A percentile compares a stretch with the other conserved stretches of the same genome.
Evolutionary conservation across 495 filamentous ascomycete genomes (phyloP).

Genomic region (Penicillium angulare): DNA sequence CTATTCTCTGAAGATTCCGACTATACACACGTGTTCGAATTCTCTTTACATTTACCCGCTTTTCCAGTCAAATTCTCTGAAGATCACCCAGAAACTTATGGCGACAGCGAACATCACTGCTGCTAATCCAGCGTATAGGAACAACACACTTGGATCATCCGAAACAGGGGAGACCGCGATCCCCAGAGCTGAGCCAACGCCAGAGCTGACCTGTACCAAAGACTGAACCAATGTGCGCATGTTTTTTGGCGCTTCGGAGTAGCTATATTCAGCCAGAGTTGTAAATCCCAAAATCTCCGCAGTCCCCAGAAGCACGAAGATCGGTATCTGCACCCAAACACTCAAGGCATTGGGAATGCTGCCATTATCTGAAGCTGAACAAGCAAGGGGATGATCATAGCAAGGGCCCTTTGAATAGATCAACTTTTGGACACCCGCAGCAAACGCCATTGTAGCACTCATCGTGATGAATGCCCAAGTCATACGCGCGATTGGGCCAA

Average conservation of each 20-base stretch:
- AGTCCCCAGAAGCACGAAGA: conserved; percentile 56
- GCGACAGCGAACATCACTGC: too few relatives aligned
- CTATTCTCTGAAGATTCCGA: too few relatives aligned
- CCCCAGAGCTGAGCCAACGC: too few relatives aligned
- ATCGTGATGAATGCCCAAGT: background rate
- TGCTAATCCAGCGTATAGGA: too few relatives aligned
- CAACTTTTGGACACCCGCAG: conserved; percentile 36
- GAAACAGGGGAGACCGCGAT: too few relatives aligned
- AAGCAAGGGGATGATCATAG: conserved; percentile 32
- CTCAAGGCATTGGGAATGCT: conserved; percentile 45
- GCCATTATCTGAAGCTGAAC: conserved; percentile 51
- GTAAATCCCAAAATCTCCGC: conserved; percentile 59
- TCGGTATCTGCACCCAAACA: conserved; percentile 54
- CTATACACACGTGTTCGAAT: too few relatives aligned
- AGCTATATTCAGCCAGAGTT: conserved; percentile 50
- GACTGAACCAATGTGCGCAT: background rate
- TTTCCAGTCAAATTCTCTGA: too few relatives aligned
- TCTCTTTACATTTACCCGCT: too few relatives aligned
- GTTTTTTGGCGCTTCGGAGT: conserved; percentile 26
- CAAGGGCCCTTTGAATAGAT: conserved; percentile 26
- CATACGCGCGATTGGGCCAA: conserved; percentile 59
- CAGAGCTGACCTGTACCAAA: background rate
- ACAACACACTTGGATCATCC: too few relatives aligned
- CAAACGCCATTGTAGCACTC: conserved; percentile 21
- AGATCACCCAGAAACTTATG: too few relatives aligned